These are phyloP conservation scores for Polytolypa hystricis DNA, from an alignment of 2,329 filamentous ascomycete genomes.

Conservation along the genomic window DNA sequence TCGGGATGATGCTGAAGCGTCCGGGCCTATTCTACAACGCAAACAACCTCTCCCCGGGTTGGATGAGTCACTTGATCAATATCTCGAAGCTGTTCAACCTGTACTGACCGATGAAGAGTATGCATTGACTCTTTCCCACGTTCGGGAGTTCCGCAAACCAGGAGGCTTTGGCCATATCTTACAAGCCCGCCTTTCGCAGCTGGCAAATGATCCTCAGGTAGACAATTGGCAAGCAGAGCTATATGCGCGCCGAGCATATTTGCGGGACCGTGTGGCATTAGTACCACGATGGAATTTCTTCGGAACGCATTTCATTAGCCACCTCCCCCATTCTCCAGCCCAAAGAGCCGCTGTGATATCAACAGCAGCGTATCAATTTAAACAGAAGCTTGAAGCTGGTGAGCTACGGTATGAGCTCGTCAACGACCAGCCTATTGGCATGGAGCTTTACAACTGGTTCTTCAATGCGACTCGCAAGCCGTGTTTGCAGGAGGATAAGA, in stretches of 20 bases:
- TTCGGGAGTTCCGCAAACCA: slow-evolving; percentile 2
- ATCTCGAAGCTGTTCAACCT: background rate
- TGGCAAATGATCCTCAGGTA: slow-evolving; percentile 3
- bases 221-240: slow-evolving; percentile 2
- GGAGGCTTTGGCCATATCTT: slow-evolving; percentile 3
- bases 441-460: slow-evolving; percentile 1
- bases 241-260: background rate
- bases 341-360: slow-evolving; percentile 2
- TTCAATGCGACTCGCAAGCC: slow-evolving; percentile 4
- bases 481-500: slow-evolving; percentile 1
- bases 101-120: slow-evolving; percentile 1
- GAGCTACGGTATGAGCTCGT: background rate
- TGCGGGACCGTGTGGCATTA: slow-evolving; percentile 1
- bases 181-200: background rate
- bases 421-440: slow-evolving; percentile 1
- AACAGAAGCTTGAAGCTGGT: slow-evolving; percentile 3
- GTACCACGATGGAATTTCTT: slow-evolving; percentile 1
- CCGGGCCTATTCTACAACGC: background rate
- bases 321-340: slow-evolving; percentile 3
- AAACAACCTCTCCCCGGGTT: background rate
- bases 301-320: background rate
- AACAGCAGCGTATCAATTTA: slow-evolving; percentile 3
- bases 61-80: background rate
- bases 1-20: slow-evolving; percentile 2
- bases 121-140: background rate